Evolutionary conservation across 805 yeast genomes (phyloP), one percentile per base, ranked within the genome.

Genomic region (Hagleromyces aurorensis): DNA sequence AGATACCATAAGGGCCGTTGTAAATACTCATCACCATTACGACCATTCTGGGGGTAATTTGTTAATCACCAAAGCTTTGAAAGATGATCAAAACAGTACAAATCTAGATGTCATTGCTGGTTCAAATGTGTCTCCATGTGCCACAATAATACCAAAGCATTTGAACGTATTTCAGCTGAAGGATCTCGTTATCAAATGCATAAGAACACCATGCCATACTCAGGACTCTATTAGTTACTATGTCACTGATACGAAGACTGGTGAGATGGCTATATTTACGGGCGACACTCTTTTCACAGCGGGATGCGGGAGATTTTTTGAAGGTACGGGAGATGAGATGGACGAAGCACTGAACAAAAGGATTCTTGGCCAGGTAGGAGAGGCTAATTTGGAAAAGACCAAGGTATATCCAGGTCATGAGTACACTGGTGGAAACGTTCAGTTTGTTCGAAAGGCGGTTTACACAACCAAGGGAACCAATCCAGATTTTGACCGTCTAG

Each of bases 181-280:
- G 5, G 55, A 68, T 38, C 50, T 89, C 29, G 65, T 72, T 11
- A 70, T 87, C 29, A 75, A 78, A 2, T 93, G 96, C 1, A 64
- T 89, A 21, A 89, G 89, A 57, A 91, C 99, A 0, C 98, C 99
- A 4, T 91, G 99, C 52, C 99, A 91, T 56, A 91, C 99, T 0
- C 91, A 81, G 57, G 99, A 91, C 58, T 84, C 95, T 3, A 82
- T 91, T 37, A 89, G 97, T 51, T 91, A 85, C 57, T 80, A 58
- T 45, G 85, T 72, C 0, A 62, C 63, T 26, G 97, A 89, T 52
- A 24, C 37, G 0, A 43, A 53, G n/a, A 72, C 86, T 1, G 68
- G 65, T 19, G 73, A 85, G 43, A 66, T 65, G 40, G 86, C 80
- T 3, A 86, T 91, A 2, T 85, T 91, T 60, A 84, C 96, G 0